These are phyloP conservation scores for Calvatia gigantea DNA, from an alignment of 768 basidiomycete species.

Conservation along the genomic window DNA sequence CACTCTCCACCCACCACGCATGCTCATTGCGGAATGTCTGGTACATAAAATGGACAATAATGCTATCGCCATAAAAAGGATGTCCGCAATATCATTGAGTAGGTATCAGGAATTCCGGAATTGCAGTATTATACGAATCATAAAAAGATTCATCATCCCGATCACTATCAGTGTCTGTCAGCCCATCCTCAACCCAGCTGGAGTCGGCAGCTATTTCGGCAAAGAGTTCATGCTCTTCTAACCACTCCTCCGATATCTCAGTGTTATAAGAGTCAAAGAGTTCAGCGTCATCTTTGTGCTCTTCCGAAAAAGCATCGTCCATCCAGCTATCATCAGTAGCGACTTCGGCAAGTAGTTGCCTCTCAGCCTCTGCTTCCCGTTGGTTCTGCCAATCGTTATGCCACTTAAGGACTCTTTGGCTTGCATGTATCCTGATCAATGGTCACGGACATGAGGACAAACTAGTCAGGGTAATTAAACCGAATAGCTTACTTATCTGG, in stretches of 20 bases:
- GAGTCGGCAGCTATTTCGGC: not conserved
- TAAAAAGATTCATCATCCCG: not conserved
- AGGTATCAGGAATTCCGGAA: not conserved
- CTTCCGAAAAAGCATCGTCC: not conserved
- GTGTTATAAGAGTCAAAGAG: not conserved
- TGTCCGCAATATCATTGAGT: not conserved
- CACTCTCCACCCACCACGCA: no score
- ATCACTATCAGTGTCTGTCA: not conserved
- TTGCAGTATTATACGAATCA: not conserved
- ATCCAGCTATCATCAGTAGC: not conserved
- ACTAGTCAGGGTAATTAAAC: not conserved
- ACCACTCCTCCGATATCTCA: not conserved
- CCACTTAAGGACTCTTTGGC: conserved; percentile 12
- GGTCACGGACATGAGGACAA: not conserved
- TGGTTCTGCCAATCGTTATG: conserved; percentile 5
- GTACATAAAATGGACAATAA: no score
- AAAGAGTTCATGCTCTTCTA: not conserved
- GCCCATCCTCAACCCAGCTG: not conserved
- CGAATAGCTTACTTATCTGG: conserved; percentile 43
- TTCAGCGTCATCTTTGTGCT: not conserved
- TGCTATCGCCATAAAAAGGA: no score
- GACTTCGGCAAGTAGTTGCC: not conserved
- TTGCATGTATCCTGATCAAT: conserved; percentile 7
- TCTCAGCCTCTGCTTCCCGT: not conserved
- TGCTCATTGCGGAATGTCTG: no score